Base-by-base conservation (phyloP, 1,139 yeast genomes). In the Taphrina wiesneri region DNA sequence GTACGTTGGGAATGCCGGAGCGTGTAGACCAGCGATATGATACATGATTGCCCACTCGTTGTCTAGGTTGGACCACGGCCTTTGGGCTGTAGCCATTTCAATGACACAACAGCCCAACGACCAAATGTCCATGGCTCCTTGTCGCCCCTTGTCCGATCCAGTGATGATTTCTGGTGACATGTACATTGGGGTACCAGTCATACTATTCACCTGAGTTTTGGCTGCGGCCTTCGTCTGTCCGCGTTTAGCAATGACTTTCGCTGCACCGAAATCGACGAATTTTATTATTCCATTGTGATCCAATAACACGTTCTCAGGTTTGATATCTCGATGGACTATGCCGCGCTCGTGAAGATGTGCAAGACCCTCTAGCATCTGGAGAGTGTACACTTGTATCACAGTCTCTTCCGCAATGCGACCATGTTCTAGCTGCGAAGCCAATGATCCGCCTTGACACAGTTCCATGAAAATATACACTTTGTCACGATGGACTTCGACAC, bases 31-130 rank as follows among this genome's bases (percentile, higher is more conserved):
- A 0, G 98, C 98, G 73, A 93, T 93, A 75, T 91, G 97, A 74
- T 92, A 93, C 98, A 93, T 92, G 61, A 93, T 90, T 0, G 98
- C 97, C 96, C 96, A 93, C 75, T 92, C 98, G 74, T 93, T 93
- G 74, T 93, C 99, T 70, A 91, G 80, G 75, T 91, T 89, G 19
- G 96, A 90, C 82, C 82, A 79, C 2, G 82, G 82, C 28, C 80
- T 73, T 9, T 78, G 71, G 5, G 82, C 99, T 59, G 84, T 82
- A 3, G 85, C 83, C 99, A 95, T 93, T 75, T 95, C 99, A 67
- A 93, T 76, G 2, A 93, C 95, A 67, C 95, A 96, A 80, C 99
- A 95, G 0, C 99, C 99, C 49, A 92, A 77, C 0, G 98, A 74
- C 87, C 87, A 76, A 73, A 82, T 75, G 70, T 79, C 82, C 47